Base-by-base conservation (phyloP, 2,329 filamentous ascomycete genomes). In the Aspergillus pseudoviridinutans region DNA sequence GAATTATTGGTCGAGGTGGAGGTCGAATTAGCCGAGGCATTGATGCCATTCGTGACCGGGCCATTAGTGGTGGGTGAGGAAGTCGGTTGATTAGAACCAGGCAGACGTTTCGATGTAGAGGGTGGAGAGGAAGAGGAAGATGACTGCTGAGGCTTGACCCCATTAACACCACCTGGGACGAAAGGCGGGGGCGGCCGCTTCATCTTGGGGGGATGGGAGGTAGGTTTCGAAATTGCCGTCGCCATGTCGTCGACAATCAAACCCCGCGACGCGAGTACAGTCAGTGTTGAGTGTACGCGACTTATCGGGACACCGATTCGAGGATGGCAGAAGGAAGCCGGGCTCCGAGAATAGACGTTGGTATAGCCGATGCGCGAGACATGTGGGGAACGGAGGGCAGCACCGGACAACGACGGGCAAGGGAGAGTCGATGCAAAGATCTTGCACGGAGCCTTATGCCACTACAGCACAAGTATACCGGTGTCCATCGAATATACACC, bases 171-270 rank as follows among this genome's bases (percentile, higher is more conserved):
- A 51, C 85, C 83, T 71, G 88, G 87, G 57, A 88, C 84, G 49
- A 85, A 82, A 50, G 87, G 81, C 41, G 86, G 85, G 53, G 83
- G 78, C 59, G 86, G 86, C 38, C 87, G 86, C 76, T 91, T 91
- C 62, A 84, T 82, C 76, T 91, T 91, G 64, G 73, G 69, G 58
- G 78, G 71, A 64, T 78, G 72, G 51, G 77, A 71, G 56, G 72
- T 68, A 51, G 73, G 73, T 66, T 77, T 77, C 46, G 76, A 76
- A 50, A 79, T 70, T 53, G 74, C 74, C 51, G 76, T 79, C 54
- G 76, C 76, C 77, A 78, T 78, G 51, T 55, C 70, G 64, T 61
- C 62, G 58, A 63, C 53, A 56, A 57, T 38, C 55, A 49, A 50
- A 44, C 49, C 10, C 62, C 63, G 64, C 65, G 57, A 68, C 53